Conservation (phyloP, 192 early-diverging fungal species). For the Coemansia sp. region DNA sequence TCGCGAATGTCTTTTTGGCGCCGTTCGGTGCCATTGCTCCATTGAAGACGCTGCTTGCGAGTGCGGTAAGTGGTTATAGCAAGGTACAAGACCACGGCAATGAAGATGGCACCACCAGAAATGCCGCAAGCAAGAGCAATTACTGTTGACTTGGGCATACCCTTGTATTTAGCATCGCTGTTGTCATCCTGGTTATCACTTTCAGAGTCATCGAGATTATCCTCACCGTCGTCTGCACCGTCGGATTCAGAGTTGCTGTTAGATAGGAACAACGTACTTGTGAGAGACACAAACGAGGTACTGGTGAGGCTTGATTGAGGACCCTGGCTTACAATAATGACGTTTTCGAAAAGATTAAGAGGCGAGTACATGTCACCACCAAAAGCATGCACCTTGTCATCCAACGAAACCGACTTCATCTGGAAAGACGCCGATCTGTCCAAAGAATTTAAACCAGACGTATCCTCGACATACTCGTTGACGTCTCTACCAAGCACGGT, state of each 20-base stretch:
- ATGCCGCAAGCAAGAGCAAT: background rate
- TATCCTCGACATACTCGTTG: conserved; percentile 17
- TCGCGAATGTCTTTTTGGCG: conserved; percentile 7
- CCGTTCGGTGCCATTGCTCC: conserved; percentile 2
- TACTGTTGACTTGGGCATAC: background rate
- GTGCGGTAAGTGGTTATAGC: background rate
- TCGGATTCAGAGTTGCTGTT: background rate
- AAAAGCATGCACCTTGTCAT: background rate
- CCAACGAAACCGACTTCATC: conserved; percentile 10
- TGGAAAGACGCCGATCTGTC: conserved; percentile 12
- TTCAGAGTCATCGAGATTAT: background rate
- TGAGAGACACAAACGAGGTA: background rate
- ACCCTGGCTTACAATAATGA: background rate
- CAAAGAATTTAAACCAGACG: background rate
- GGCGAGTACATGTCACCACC: conserved; percentile 13
- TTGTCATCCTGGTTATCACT: background rate
- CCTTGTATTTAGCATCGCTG: background rate
- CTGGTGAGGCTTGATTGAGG: background rate
- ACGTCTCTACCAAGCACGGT: conserved; percentile 16
- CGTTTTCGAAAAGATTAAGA: background rate
- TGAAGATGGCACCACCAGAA: background rate
- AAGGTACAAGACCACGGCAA: background rate
- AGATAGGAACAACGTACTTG: background rate
- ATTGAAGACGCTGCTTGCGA: conserved; percentile 2
- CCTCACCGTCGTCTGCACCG: background rate